phyloP scores from a whole-genome alignment of 345 rosid genomes.

The Gossypium rotundifolium region DNA sequence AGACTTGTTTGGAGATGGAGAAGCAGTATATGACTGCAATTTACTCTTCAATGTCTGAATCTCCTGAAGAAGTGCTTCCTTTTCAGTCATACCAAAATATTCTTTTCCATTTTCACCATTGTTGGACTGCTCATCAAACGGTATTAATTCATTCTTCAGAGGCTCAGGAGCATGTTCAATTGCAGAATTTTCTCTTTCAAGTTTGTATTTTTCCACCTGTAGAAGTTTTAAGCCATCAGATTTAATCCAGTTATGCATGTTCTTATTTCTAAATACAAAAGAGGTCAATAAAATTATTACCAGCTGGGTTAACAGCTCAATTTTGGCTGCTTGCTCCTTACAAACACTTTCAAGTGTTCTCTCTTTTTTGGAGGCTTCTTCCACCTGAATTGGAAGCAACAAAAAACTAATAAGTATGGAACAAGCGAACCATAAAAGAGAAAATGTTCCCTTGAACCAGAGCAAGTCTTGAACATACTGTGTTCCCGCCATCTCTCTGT shows the following conservation, averaged over 20 bases:
- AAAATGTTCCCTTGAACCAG: not conserved
- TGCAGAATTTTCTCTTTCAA: slow-evolving; percentile 27
- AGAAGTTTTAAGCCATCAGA: slow-evolving; percentile 18
- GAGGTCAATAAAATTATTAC: slow-evolving; percentile 28
- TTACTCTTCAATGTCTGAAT: slow-evolving; percentile 59
- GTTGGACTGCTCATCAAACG: slow-evolving; percentile 6
- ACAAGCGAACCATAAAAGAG: not conserved
- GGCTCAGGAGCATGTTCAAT: slow-evolving; percentile 15
- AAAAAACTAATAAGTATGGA: not conserved
- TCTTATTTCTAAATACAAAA: not conserved
- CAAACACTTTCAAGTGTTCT: slow-evolving; percentile 65
- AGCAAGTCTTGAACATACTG: slow-evolving; percentile 20
- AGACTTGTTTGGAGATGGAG: slow-evolving; percentile 45
- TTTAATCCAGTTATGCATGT: not conserved
- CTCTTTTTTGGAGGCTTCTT: slow-evolving; percentile 36
- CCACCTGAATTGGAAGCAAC: slow-evolving; percentile 37
- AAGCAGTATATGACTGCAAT: slow-evolving; percentile 44
- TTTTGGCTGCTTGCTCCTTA: slow-evolving; percentile 69
- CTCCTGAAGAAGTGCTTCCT: slow-evolving; percentile 76
- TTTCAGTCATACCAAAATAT: slow-evolving; percentile 46
- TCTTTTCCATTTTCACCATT: slow-evolving; percentile 14
- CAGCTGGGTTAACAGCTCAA: slow-evolving; percentile 56
- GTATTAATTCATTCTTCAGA: slow-evolving; percentile 22
- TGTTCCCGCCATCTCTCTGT: slow-evolving; percentile 10
- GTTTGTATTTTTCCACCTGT: slow-evolving; percentile 59